Conservation (phyloP, 1,139 yeast species). For the Wickerhamomyces sp. region DNA sequence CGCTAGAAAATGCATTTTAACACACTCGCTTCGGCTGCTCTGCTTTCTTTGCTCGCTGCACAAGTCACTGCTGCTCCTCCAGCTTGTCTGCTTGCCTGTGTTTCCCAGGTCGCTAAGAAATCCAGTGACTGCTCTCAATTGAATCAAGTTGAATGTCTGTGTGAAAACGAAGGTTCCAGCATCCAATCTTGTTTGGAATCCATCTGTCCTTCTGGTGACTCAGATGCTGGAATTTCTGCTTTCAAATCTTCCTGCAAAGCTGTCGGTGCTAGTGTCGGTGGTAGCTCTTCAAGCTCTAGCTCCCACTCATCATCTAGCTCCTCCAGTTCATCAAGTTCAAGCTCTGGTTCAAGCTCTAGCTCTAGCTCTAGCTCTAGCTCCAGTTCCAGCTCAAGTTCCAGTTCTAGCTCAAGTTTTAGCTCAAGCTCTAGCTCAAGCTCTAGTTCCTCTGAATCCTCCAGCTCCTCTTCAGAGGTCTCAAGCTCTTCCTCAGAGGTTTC, state of each 20-base stretch:
- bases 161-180: slow-evolving; percentile 46
- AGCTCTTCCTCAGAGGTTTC: slow-evolving; percentile 9
- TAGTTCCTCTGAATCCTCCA: neutral
- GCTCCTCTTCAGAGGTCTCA: slow-evolving; percentile 6
- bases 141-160: slow-evolving; percentile 62
- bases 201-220: slow-evolving; percentile 60
- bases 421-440: slow-evolving; percentile 1
- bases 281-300: slow-evolving; percentile 24
- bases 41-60: neutral
- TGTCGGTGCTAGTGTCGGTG: slow-evolving; percentile 29
- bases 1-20: neutral
- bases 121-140: slow-evolving; percentile 52
- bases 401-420: slow-evolving; percentile 3
- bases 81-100: slow-evolving; percentile 85
- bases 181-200: slow-evolving; percentile 57
- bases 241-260: slow-evolving; percentile 53
- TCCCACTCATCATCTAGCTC: slow-evolving; percentile 3
- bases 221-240: slow-evolving; percentile 52
- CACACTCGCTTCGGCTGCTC: neutral
- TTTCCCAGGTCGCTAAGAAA: slow-evolving; percentile 57
- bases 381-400: slow-evolving; percentile 1
- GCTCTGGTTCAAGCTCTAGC: slow-evolving; percentile 3
- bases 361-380: slow-evolving; percentile 17
- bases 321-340: slow-evolving; percentile 6
- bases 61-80: slow-evolving; percentile 59